Conservation (phyloP, 805 yeast species). For the Yamadazyma olivae region DNA sequence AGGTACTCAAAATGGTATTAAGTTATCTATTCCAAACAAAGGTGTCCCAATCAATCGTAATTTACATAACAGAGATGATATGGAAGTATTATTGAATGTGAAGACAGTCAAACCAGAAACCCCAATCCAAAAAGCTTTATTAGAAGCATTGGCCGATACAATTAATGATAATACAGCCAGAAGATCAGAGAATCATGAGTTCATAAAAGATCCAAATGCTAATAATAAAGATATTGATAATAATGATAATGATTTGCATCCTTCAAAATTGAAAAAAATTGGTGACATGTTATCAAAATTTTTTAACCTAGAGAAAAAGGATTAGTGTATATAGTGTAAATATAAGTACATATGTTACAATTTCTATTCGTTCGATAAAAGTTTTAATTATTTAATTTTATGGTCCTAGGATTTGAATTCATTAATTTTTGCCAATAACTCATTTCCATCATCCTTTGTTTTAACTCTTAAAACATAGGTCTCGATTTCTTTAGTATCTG, state of each 20-base stretch:
- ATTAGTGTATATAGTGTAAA: conserved; percentile 12
- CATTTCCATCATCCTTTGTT: conserved; percentile 64
- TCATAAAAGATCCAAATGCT: conserved; percentile 23
- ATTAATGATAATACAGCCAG: conserved; percentile 77
- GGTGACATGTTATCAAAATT: conserved; percentile 58
- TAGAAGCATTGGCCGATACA: conserved; percentile 94
- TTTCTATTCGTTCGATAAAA: background rate
- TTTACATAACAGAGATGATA: conserved; percentile 66
- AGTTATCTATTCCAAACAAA: conserved; percentile 73
- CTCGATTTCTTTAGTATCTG: conserved; percentile 51
- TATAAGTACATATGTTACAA: conserved; percentile 1
- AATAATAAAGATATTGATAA: conserved; percentile 24
- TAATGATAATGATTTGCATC: conserved; percentile 33
- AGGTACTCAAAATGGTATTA: conserved; percentile 78
- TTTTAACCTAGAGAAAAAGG: conserved; percentile 41
- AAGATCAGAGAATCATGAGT: conserved; percentile 48
- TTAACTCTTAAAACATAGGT: conserved; percentile 77
- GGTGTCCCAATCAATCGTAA: conserved; percentile 74
- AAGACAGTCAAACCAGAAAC: conserved; percentile 71
- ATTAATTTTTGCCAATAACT: conserved; percentile 37
- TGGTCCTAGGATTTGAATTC: conserved; percentile 10
- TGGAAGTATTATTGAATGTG: conserved; percentile 72
- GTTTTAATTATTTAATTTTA: too few species aligned
- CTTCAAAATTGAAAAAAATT: conserved; percentile 51
- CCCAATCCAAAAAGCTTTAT: conserved; percentile 80